These are phyloP conservation scores for Rosa lucieae DNA, from an alignment of 306 rosid genomes.

Conservation along the genomic window DNA sequence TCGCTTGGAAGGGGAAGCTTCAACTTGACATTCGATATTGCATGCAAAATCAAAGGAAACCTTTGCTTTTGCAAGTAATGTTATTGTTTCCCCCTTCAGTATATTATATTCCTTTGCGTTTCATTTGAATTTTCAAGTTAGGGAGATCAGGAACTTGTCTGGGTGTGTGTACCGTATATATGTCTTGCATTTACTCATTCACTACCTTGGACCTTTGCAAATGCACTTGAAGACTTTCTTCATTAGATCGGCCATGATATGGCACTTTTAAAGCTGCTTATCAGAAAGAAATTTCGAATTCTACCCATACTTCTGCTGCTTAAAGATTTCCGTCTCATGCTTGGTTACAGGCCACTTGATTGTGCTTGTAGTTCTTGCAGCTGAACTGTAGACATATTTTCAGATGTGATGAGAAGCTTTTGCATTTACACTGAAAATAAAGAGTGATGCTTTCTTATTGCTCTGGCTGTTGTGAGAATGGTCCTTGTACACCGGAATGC, in stretches of 20 bases:
- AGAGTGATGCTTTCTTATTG: not conserved
- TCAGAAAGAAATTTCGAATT: not conserved
- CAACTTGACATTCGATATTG: slow-evolving; percentile 46
- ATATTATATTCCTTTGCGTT: slow-evolving; percentile 6
- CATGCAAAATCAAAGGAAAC: slow-evolving; percentile 49
- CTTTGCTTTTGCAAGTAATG: slow-evolving; percentile 42
- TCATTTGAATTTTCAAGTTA: slow-evolving; percentile 26
- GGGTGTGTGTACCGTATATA: slow-evolving; percentile 61
- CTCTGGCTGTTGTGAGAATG: not conserved
- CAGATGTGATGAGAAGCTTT: not conserved
- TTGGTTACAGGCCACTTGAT: not conserved
- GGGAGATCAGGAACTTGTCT: slow-evolving; percentile 59
- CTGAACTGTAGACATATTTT: not conserved
- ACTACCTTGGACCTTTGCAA: slow-evolving; percentile 41
- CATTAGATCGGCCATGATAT: slow-evolving; percentile 39
- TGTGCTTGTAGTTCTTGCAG: not conserved
- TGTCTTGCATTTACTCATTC: slow-evolving; percentile 37
- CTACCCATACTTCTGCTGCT: not conserved
- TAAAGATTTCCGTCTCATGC: not conserved
- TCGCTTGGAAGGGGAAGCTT: slow-evolving; percentile 66
- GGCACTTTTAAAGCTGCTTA: slow-evolving; percentile 13
- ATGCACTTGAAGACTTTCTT: slow-evolving; percentile 36
- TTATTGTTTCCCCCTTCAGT: slow-evolving; percentile 23
- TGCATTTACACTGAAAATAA: not conserved
- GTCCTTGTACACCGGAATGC: too few species aligned